Percentiles rank a stretch among this genome's conserved stretches.
Conservation (phyloP, 83 land plant species). For the Picea mariana region DNA sequence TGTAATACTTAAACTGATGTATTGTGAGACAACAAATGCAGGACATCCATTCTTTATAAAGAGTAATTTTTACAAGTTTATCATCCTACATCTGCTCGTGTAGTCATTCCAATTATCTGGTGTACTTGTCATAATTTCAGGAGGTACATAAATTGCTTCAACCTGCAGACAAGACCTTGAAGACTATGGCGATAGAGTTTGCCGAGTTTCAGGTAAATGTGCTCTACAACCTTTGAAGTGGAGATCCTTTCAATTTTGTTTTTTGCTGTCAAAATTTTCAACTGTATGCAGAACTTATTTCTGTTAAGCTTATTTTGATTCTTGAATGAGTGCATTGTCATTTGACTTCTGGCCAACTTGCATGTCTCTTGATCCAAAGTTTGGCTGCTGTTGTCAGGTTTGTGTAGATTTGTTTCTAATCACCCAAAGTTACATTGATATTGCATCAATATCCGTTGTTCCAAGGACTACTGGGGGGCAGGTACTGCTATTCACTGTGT, state of each 20-base stretch:
- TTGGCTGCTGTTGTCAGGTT: slow-evolving; percentile 46
- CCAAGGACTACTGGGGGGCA: slow-evolving; percentile 98
- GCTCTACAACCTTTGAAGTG: neutral
- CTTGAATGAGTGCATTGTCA: neutral
- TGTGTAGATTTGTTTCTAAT: slow-evolving; percentile 94
- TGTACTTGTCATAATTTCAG: slow-evolving; percentile 27
- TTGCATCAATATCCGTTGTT: slow-evolving; percentile 90
- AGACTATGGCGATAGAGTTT: slow-evolving; percentile 93
- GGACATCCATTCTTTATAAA: no score
- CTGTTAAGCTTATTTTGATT: neutral
- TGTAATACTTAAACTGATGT: no score
- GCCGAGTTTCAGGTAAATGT: slow-evolving; percentile 81
- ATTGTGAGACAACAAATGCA: no score
- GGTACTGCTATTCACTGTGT: slow-evolving; percentile 34
- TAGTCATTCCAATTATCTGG: no score
- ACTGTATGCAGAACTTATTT: neutral
- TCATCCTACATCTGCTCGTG: no score
- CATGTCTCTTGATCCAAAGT: neutral
- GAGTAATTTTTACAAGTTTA: no score
- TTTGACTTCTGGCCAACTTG: neutral
- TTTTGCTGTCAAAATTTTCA: neutral
- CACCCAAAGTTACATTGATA: slow-evolving; percentile 76
- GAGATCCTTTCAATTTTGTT: neutral
- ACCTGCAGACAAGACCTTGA: slow-evolving; percentile 85
- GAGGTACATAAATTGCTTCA: slow-evolving; percentile 86